Percentiles rank a stretch among this genome's conserved stretches.
Conservation (phyloP, 2,329 filamentous ascomycete genomes). For the Monilinia laxa region DNA sequence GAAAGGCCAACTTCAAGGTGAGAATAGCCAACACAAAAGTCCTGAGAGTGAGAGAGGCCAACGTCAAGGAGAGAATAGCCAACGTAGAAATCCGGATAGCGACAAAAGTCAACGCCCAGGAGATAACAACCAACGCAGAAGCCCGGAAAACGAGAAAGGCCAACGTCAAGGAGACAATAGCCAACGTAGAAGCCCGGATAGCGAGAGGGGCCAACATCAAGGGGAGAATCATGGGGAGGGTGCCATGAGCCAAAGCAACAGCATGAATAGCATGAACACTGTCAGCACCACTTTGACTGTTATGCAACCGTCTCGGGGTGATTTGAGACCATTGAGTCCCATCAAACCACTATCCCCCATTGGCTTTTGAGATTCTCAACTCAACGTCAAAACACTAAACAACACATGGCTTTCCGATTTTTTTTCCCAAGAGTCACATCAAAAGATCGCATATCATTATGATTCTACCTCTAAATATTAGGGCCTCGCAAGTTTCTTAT, state of each 20-base stretch:
- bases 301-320: conserved; percentile 32
- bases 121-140: no score
- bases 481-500: background rate
- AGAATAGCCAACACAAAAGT: conserved; percentile 41
- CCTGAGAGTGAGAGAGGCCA: no score
- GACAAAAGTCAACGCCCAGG: background rate
- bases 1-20: no score
- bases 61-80: conserved; percentile 1
- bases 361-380: conserved; percentile 45
- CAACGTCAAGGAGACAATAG: conserved; percentile 9
- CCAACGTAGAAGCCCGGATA: conserved; percentile 12
- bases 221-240: background rate
- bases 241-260: conserved; percentile 40
- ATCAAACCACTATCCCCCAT: conserved; percentile 66
- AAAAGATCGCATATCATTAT: conserved; percentile 7
- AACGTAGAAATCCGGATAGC: no score
- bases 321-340: conserved; percentile 55
- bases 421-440: background rate
- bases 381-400: background rate
- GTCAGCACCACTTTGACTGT: conserved; percentile 35
- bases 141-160: background rate
- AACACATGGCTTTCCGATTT: background rate
- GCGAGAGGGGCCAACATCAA: conserved; percentile 8
- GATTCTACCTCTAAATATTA: conserved; percentile 14
- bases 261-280: conserved; percentile 46